phyloP scores from a whole-genome alignment of 768 basidiomycete genomes.

The Agrocybe pediades region DNA sequence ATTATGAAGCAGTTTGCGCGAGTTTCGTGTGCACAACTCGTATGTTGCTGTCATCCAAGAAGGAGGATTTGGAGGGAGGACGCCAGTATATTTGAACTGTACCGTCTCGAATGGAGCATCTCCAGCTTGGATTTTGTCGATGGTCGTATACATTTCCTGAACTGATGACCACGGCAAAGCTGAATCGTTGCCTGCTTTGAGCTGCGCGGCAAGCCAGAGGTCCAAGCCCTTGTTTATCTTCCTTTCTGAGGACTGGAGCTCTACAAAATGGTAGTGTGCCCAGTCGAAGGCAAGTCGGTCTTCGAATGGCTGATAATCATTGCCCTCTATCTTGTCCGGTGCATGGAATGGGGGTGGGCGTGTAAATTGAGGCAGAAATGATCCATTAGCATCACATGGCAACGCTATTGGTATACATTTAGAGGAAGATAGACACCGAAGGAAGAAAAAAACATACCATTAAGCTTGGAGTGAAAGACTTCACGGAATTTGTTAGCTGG shows the following conservation, averaged over 20 bases:
- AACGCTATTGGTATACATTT: no score
- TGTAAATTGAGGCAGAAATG: constrained; percentile 7
- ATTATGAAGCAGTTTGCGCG: neutral
- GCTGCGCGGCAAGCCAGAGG: constrained; percentile 22
- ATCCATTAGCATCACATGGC: constrained; percentile 16
- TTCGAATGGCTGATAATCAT: constrained; percentile 28
- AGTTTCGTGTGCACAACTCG: no score
- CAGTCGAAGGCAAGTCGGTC: constrained; percentile 27
- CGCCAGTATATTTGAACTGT: no score
- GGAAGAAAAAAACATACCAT: no score
- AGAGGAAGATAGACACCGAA: no score
- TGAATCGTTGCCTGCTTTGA: constrained; percentile 5
- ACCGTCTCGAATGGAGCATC: no score
- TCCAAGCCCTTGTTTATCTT: constrained; percentile 22
- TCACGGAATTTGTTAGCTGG: no score
- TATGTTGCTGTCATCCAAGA: no score
- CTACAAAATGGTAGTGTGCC: constrained; percentile 26
- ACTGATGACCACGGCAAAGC: constrained; percentile 20
- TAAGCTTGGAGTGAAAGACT: no score
- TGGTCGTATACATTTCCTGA: constrained; percentile 9
- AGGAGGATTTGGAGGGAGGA: no score
- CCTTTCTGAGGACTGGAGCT: constrained; percentile 23
- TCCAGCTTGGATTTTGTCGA: neutral
- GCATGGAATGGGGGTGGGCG: neutral
- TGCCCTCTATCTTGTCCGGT: constrained; percentile 24